These are phyloP conservation scores for Xenoacremonium recifei DNA, from an alignment of 2,329 filamentous ascomycete species.

Conservation along the genomic window DNA sequence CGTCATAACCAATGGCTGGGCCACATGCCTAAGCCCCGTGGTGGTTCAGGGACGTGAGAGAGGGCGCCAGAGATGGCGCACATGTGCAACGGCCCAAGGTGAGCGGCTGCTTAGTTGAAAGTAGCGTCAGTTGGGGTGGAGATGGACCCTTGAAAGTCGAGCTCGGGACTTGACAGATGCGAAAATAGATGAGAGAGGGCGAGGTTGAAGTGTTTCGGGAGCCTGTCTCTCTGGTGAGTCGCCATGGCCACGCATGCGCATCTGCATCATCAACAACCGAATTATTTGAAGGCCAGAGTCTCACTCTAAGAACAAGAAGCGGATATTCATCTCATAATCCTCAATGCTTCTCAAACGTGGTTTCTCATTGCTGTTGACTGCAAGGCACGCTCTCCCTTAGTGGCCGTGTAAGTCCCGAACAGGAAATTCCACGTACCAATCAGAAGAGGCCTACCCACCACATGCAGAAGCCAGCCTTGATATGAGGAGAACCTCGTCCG, in stretches of 20 bases:
- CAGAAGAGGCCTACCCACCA: slow-evolving; percentile 17
- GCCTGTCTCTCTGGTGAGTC: too few species aligned
- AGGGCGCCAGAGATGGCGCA: slow-evolving; percentile 19
- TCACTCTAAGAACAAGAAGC: too few species aligned
- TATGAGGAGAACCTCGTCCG: slow-evolving; percentile 14
- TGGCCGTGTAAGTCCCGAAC: slow-evolving; percentile 9
- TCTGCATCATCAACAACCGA: too few species aligned
- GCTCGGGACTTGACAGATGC: too few species aligned
- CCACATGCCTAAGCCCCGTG: slow-evolving; percentile 36
- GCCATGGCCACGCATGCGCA: too few species aligned
- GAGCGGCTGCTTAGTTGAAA: slow-evolving; percentile 13
- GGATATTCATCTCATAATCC: too few species aligned
- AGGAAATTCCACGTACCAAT: slow-evolving; percentile 16
- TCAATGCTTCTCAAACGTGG: too few species aligned
- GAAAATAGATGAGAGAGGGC: too few species aligned
- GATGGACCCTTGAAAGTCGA: background rate
- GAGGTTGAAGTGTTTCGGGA: too few species aligned
- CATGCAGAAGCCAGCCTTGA: slow-evolving; percentile 20
- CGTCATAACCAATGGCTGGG: slow-evolving; percentile 38
- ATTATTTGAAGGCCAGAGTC: too few species aligned
- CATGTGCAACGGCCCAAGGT: slow-evolving; percentile 26
- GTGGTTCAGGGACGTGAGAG: slow-evolving; percentile 21
- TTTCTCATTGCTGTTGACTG: slow-evolving; percentile 12
- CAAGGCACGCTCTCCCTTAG: slow-evolving; percentile 10
- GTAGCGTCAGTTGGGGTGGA: slow-evolving; percentile 20